Evolutionary conservation across 352 stramenopile genomes (phyloP).

Genomic region (Salisapilia sapeloensis): DNA sequence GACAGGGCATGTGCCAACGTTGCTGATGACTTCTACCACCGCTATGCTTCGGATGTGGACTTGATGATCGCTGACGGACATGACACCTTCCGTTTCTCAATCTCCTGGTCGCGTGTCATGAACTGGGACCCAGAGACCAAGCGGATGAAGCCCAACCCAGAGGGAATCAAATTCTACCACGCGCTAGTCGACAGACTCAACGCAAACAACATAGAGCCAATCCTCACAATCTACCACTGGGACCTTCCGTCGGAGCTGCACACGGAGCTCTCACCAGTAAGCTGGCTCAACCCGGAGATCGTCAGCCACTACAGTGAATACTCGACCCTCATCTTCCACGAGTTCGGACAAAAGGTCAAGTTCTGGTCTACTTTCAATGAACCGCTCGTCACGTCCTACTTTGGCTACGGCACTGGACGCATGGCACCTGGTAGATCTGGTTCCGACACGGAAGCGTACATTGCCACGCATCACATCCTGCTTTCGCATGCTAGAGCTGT

Average conservation of each 20-base stretch:
- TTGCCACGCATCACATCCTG: constrained; percentile 62
- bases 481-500: constrained; percentile 73
- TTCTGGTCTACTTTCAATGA: constrained; percentile 90
- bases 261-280: constrained; percentile 32
- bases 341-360: constrained; percentile 79
- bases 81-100: constrained; percentile 69
- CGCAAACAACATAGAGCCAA: constrained; percentile 37
- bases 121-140: constrained; percentile 10
- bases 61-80: constrained; percentile 67
- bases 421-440: constrained; percentile 11
- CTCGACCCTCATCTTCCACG: constrained; percentile 66
- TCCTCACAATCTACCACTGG: constrained; percentile 85
- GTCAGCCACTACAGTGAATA: constrained; percentile 48
- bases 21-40: constrained; percentile 73
- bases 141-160: constrained; percentile 7
- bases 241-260: constrained; percentile 70
- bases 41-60: constrained; percentile 54
- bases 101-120: constrained; percentile 73
- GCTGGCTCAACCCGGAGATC: constrained; percentile 13
- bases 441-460: constrained; percentile 12
- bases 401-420: constrained; percentile 60
- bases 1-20: constrained; percentile 54
- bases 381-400: constrained; percentile 49
- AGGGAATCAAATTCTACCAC: constrained; percentile 14
- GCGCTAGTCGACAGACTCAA: constrained; percentile 9